Base-by-base conservation (phyloP, 2,329 filamentous ascomycete species). In the Penicillium sp. region DNA sequence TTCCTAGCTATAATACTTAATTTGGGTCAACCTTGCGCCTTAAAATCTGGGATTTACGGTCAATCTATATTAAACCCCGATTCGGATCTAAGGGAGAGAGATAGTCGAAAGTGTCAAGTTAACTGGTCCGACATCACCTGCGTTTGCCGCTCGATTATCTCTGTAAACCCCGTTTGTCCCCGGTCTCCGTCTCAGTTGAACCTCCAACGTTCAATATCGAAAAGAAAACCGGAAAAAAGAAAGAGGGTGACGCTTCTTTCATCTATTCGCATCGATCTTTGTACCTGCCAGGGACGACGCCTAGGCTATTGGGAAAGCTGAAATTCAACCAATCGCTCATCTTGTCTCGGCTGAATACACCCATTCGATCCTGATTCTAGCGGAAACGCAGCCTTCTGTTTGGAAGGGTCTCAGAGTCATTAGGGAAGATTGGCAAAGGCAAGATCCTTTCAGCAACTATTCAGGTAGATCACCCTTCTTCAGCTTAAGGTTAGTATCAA, bases 1-100 rank as follows among this genome's bases (percentile, higher is more conserved):
- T 63, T 70, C 66, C 64, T 59, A 37, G 54, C 41, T 50, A 49
- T 62, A 62, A 62, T 61, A 56, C 49, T 55, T 61, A 61, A 62
- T 61, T 56, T 49, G 40, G 30, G 37, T 29, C 33, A 18, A 18
- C 55, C 55, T 58, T 56, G 53, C 57, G 52, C 53, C 41, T 31
- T 22, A 34, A 50, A 50, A 45, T 39, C 45, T 28, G 38, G 39
- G 49, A 43, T 51, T 22, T 46, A 29, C 38, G 36, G 13, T n/a
- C 22, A 25, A 25, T 33, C 18, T 31, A 31, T 22, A 41, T 41
- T 16, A 29, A 18, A n/a, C 12, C 38, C 16, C 31, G 14, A 44
- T 44, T 29, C n/a, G 40, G 31, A 43, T 35, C 41, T 43, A 44
- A 38, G 41, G 41, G 19, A 47, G 57, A 47, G 57, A 55, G 43